phyloP scores from a whole-genome alignment of 2,329 filamentous ascomycete genomes.

The Aspergillus clavatus region DNA sequence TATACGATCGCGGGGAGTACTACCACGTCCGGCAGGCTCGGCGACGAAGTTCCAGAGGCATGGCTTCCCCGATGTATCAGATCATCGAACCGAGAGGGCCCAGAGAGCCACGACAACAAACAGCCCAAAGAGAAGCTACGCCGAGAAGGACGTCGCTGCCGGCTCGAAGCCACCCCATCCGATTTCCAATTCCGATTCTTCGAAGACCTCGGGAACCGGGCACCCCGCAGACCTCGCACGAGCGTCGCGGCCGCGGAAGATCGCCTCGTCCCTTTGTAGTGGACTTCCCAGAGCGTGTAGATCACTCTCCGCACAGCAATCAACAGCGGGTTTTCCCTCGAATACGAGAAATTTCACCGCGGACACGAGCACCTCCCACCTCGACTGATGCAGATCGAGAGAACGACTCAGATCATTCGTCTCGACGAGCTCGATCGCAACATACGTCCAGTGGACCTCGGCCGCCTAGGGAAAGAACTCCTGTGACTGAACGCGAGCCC shows the following conservation, averaged over 20 bases:
- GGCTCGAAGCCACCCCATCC: constrained; percentile 9
- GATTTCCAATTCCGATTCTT: constrained; percentile 13
- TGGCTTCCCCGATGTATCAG: constrained; percentile 4
- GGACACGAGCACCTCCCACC: background rate
- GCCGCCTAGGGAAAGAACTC: constrained; percentile 15
- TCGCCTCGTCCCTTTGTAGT: constrained; percentile 12
- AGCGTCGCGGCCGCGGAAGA: constrained; percentile 6
- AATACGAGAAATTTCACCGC: constrained; percentile 7
- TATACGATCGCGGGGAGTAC: constrained; percentile 13
- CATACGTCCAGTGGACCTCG: constrained; percentile 5
- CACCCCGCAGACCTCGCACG: background rate
- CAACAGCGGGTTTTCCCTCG: constrained; percentile 3
- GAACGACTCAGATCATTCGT: background rate
- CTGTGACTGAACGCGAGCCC: constrained; percentile 17
- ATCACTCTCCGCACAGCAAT: background rate
- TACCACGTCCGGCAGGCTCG: constrained; percentile 12
- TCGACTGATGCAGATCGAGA: background rate
- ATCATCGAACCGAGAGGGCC: constrained; percentile 9
- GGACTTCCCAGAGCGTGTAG: constrained; percentile 6
- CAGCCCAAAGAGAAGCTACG: background rate
- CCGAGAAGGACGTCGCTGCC: constrained; percentile 6
- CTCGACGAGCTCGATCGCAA: constrained; percentile 1
- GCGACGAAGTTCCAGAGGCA: background rate
- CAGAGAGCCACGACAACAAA: background rate
- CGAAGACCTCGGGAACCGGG: constrained; percentile 5